Base-by-base conservation (phyloP, 2,329 filamentous ascomycete genomes). In the Exophiala bonariae region DNA sequence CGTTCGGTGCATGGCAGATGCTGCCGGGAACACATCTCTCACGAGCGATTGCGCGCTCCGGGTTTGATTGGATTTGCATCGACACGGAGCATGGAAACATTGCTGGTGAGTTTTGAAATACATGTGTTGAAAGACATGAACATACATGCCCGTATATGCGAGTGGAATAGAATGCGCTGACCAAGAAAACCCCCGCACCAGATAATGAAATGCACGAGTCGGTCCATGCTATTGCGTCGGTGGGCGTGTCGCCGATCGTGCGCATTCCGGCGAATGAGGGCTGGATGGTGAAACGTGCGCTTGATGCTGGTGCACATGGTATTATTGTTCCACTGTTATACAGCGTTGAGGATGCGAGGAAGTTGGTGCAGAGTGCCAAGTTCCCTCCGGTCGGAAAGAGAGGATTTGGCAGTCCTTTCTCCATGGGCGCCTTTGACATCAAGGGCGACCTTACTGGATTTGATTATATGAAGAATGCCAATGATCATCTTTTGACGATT, bases 261-360 rank as follows among this genome's bases (percentile, higher is more conserved):
- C 63, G 67, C 41, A 75, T 82, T 33, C 71, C 77, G 11, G 77
- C 76, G 19, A 79, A 79, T 46, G 77, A 82, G 64, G 70, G 74
- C 38, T 82, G 78, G 79, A 80, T 81, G 78, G 77, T 82, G 48
- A 82, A 83, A 61, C 68, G 79, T 41, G 80, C 80, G 9, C 70
- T 83, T 30, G 80, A 83, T 56, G 66, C 77, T 35, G 80, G 80
- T 30, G 79, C 80, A 6, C 79, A 83, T 59, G 80, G 78, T 23
- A 72, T 83, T 28, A 66, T 81, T 20, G 77, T 79, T 3, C 78
- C 77, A 3, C 62, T 79, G 4, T 67, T 80, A 26, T 71, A 77
- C 52, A 77, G 71, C 0, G 71, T 72, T 9, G 75, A 78, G 17
- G 77, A 81, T 54, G 78, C 77, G 4, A 68, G 67, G 54, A 70